These are phyloP conservation scores for Fusarium sarcochroum DNA, from an alignment of 2,329 filamentous ascomycete species.

Conservation along the genomic window DNA sequence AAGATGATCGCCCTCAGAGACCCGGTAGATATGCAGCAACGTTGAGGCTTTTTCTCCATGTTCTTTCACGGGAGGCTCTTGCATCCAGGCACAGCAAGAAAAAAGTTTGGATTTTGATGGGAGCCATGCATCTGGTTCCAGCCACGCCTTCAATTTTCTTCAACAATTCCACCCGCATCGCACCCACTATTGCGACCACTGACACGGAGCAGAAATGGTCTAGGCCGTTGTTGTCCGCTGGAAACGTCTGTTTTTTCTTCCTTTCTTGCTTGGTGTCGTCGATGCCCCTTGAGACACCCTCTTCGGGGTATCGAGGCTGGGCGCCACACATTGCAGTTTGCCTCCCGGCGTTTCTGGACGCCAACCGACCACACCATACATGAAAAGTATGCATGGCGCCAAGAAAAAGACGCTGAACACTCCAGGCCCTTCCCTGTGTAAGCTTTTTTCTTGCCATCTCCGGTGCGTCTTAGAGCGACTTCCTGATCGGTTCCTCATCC, in stretches of 20 bases:
- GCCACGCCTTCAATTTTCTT: constrained; percentile 10
- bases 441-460: constrained; percentile 20
- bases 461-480: constrained; percentile 12
- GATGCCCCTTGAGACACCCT: constrained; percentile 19
- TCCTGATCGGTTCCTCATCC: constrained; percentile 19
- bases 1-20: constrained; percentile 17
- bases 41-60: constrained; percentile 32
- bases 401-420: constrained; percentile 30
- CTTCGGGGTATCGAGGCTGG: constrained; percentile 35
- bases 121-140: constrained; percentile 5
- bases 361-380: constrained; percentile 31
- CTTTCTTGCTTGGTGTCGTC: constrained; percentile 7
- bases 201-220: constrained; percentile 16
- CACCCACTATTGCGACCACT: constrained; percentile 10
- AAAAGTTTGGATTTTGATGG: constrained; percentile 13
- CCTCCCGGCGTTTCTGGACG: constrained; percentile 39
- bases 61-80: constrained; percentile 5
- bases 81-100: constrained; percentile 10
- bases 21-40: constrained; percentile 33
- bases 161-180: constrained; percentile 2
- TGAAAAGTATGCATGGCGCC: constrained; percentile 33
- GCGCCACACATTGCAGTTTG: constrained; percentile 42
- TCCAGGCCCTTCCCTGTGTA: constrained; percentile 25
- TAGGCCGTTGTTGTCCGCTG: constrained; percentile 19
- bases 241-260: constrained; percentile 8